A percentile compares a stretch with the other conserved stretches of the same genome.
phyloP scores from a whole-genome alignment of 2,329 filamentous ascomycete genomes.

The Fusarium coffeatum region DNA sequence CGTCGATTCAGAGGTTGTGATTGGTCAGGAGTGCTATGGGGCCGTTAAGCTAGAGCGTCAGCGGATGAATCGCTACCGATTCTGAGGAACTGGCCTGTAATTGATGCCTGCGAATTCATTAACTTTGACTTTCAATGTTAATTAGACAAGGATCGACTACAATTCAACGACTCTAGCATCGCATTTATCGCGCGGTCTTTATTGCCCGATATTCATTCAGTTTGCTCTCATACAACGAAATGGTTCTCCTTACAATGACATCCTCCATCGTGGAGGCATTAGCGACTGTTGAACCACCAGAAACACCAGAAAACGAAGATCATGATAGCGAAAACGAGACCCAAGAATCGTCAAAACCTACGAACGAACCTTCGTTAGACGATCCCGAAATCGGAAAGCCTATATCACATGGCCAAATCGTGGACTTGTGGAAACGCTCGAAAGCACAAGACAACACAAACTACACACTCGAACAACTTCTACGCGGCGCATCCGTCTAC shows the following conservation, averaged over 20 bases:
- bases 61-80: conserved; percentile 31
- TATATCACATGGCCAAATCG: conserved; percentile 76
- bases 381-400: conserved; percentile 70
- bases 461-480: conserved; percentile 73
- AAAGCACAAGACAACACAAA: conserved; percentile 49
- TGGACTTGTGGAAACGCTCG: conserved; percentile 69
- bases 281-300: conserved; percentile 46
- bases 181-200: background rate
- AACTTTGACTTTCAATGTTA: conserved; percentile 6
- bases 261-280: conserved; percentile 73
- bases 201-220: background rate
- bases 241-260: conserved; percentile 86
- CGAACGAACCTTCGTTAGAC: conserved; percentile 64
- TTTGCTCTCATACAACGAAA: conserved; percentile 48
- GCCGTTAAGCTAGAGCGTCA: conserved; percentile 25
- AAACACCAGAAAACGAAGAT: conserved; percentile 12
- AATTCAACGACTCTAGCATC: background rate
- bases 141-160: background rate
- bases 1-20: background rate
- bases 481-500: conserved; percentile 79
- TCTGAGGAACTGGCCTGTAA: conserved; percentile 21
- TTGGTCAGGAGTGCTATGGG: conserved; percentile 18
- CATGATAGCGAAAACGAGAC: conserved; percentile 35
- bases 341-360: conserved; percentile 8
- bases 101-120: conserved; percentile 8